These are phyloP conservation scores for Haplosporangium sp. DNA, from an alignment of 371 early-diverging fungal genomes.

Conservation along the genomic window DNA sequence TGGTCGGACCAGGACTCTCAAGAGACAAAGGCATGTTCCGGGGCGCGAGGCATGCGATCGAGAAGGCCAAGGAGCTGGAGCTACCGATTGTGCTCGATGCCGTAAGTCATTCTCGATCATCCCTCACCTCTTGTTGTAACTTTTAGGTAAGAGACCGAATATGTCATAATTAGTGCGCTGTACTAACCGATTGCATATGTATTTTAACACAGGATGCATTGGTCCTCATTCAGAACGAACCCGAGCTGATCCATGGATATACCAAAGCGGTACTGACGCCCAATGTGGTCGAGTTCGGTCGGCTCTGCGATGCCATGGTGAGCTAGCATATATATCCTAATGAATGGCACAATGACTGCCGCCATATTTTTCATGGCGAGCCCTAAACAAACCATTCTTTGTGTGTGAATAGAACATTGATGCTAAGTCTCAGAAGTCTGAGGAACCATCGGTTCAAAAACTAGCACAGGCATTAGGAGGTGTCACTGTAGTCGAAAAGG, in stretches of 20 bases:
- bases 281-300: constrained; percentile 87
- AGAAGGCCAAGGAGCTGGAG: constrained; percentile 65
- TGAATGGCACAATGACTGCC: no score
- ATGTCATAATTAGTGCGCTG: not conserved
- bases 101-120: constrained; percentile 56
- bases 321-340: not conserved
- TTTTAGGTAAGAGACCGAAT: no score
- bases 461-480: constrained; percentile 59
- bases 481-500: constrained; percentile 91
- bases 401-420: constrained; percentile 57
- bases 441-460: constrained; percentile 54
- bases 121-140: no score
- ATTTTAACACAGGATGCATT: constrained; percentile 79
- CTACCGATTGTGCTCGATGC: constrained; percentile 94
- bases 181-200: not conserved
- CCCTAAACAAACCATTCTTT: not conserved
- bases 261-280: constrained; percentile 88
- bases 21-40: constrained; percentile 77
- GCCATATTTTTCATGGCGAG: not conserved
- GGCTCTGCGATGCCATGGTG: constrained; percentile 81
- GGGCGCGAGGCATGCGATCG: constrained; percentile 69
- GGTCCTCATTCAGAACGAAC: constrained; percentile 77
- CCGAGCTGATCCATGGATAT: constrained; percentile 79
- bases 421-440: constrained; percentile 48
- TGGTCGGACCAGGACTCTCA: constrained; percentile 94